Base-by-base conservation (phyloP, 352 stramenopile genomes). In the Globisporangium alternatum region DNA sequence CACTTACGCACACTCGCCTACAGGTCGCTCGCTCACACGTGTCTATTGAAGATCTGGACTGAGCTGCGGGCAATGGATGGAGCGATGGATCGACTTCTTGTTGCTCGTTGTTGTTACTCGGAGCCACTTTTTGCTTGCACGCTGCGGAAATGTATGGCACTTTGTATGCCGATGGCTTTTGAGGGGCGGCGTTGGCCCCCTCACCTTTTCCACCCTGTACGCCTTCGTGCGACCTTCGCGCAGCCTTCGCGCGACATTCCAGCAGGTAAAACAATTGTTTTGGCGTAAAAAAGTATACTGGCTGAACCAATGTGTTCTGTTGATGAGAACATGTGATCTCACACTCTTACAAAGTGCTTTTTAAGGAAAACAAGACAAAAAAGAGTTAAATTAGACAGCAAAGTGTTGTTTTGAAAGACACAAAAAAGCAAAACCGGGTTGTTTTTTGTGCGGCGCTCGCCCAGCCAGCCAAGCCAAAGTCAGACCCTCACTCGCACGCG, bases 21-120 rank as follows among this genome's bases (percentile, higher is more conserved):
- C 25, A 28, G 25, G 25, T 28, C 49, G 15, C 35, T 9, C 35
- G 35, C 35, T 4, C 8, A 56, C 12, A 56, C 13, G 7, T n/a
- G 43, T 2, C 43, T 48, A 21, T 48, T 22, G 52, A 57, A 57
- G 52, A 45, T 17, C 52, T 57, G 52, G 52, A 57, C 31, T 35
- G 31, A 57, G 52, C 52, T 35, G 52, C 52, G 31, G 52, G 31
- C 52, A 44, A 22, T 33, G 7, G 28, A 22, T 35, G 17, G 17
- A 13, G 22, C 49, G 21, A 21, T 15, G 17, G 17, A 41, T 56
- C 22, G 7, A 10, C 52, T 56, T 35, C 25, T 48, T 22, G 49
- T 19, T 25, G 17, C 22, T 33, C 25, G 49, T 56, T 31, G 53
- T 31, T 30, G 54, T 41, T 41, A 41, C 35, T 41, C 35, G 35